Percentiles rank a stretch among this genome's conserved stretches.
phyloP scores from a whole-genome alignment of 2,329 filamentous ascomycete species.

The Penicillium hesseltinei region DNA sequence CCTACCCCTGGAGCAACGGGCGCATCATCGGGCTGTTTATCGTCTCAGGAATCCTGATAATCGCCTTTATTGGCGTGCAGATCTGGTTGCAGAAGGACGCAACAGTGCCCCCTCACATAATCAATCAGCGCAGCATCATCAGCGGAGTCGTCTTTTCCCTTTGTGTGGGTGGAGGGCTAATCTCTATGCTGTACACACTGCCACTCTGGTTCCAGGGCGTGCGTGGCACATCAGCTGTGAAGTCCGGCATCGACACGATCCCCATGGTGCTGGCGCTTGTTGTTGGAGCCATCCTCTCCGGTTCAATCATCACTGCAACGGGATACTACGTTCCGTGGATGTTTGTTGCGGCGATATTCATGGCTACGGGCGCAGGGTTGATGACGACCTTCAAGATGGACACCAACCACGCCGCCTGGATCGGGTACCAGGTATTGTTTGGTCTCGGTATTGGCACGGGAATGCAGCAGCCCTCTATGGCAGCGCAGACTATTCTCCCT shows the following conservation, averaged over 20 bases:
- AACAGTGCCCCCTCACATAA: slow-evolving; percentile 51
- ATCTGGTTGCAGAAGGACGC: slow-evolving; percentile 51
- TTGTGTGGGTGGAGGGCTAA: slow-evolving; percentile 40
- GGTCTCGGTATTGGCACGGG: slow-evolving; percentile 19
- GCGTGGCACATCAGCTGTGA: slow-evolving; percentile 42
- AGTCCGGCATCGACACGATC: slow-evolving; percentile 46
- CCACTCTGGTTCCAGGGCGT: slow-evolving; percentile 52
- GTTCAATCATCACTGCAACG: slow-evolving; percentile 32
- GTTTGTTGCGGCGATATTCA: slow-evolving; percentile 24
- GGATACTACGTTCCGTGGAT: slow-evolving; percentile 45
- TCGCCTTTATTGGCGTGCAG: slow-evolving; percentile 45
- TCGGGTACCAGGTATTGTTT: slow-evolving; percentile 23
- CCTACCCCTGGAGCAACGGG: slow-evolving; percentile 22
- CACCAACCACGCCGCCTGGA: slow-evolving; percentile 19
- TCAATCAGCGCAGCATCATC: slow-evolving; percentile 46
- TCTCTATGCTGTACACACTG: slow-evolving; percentile 43
- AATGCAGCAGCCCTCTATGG: slow-evolving; percentile 19
- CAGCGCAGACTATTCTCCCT: slow-evolving; percentile 17
- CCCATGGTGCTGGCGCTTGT: slow-evolving; percentile 41
- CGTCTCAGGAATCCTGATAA: slow-evolving; percentile 27
- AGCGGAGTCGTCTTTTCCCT: slow-evolving; percentile 33
- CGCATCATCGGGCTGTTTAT: slow-evolving; percentile 26
- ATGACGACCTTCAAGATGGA: slow-evolving; percentile 18
- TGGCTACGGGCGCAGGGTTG: slow-evolving; percentile 18
- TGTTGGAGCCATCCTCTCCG: slow-evolving; percentile 35